Base-by-base conservation (phyloP, 1,284 basidiomycete genomes). In the Kalmanozyma brasiliensis region DNA sequence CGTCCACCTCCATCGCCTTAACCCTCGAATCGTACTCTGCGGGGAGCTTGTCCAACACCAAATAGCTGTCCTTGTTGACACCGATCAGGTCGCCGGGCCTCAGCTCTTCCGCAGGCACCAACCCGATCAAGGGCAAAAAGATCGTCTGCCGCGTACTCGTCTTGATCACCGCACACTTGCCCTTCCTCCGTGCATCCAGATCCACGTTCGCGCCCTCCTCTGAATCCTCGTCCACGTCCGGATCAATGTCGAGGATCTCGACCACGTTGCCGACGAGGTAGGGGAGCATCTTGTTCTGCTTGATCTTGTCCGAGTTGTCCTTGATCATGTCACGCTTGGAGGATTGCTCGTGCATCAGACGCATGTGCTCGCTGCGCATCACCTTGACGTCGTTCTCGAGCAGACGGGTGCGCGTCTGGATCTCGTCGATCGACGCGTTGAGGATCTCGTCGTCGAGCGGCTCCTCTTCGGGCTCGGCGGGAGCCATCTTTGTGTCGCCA, bases 21-120 rank as follows among this genome's bases (percentile, higher is more conserved):
- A 91, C 90, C 57, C 90, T 85, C 32, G 88, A 89, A 76, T 91
- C 90, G 82, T 89, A 91, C 78, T 91, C 90, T 61, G 87, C 84
- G 7, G 90, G 90, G 3, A 91, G 84, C 45, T 88, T 95, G 84
- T 98, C 95, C 26, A 99, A 87, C 40, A 98, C 88, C 64, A 99
- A 88, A 82, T 98, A 98, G n/a, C 93, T 97, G 83, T 98, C 95
- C 84, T 99, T 99, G 86, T 99, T 98, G 48, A 98, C 95, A 69
- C 95, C 95, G 76, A 99, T 96, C 55, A 99, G 87, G 84, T 98
- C 96, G 40, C 91, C 88, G 3, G 95, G 95, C 77, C 87, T 89
- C 57, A 99, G 89, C 76, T 92, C 86, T 56, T 95, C 91, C 30
- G 94, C 87, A 17, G 94, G 91, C 26, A 98, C 95, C 58, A 99